Base-by-base conservation (phyloP, 2,329 filamentous ascomycete genomes). In the Neobulgaria alba region DNA sequence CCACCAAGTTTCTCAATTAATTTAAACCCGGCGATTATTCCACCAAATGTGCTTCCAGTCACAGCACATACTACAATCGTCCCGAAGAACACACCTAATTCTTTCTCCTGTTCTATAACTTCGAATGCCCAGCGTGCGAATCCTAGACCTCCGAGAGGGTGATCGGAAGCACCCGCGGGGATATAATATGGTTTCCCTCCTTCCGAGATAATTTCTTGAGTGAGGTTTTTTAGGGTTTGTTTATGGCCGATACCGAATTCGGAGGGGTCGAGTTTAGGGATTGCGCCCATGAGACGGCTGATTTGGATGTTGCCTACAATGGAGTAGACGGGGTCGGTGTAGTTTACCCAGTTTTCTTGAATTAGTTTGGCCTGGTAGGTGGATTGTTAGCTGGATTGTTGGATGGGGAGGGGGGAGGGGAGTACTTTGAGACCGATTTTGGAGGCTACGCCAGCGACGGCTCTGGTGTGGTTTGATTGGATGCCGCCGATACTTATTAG, bases 1-100 rank as follows among this genome's bases (percentile, higher is more conserved):
- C 65, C 60, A 40, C 67, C 63, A 49, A 63, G 61, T 55, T 61
- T 67, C 60, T 81, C 67, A 2, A 72, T 63, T 17, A 82, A 64
- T 63, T 82, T 83, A 60, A 85, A 84, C 0, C 82, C 82, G 0
- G 80, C 81, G 7, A 86, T 68, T 68, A 86, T 82, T 7, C 82
- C 82, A 1, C 75, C 82, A 57, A 83, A 70, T 1, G 82, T 85
- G 4, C 72, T 78, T 3, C 82, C 82, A 0, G 81, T 85, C 2
- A 85, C 82, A 14, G 77, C 78, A 57, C 80, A 85, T 7, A 83
- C 81, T 39, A 85, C 62, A 5, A 85, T 55, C 1, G 73, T 78
- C 52, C 82, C 77, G 58, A 83, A 85, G 58, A 80, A 80, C 9
- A 82, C 54, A 0, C 75, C 77, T 18, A 75, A 49, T 47, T 71